Evolutionary conservation across 148 eudicot species (phyloP).

Genomic region (Rheum nobile): DNA sequence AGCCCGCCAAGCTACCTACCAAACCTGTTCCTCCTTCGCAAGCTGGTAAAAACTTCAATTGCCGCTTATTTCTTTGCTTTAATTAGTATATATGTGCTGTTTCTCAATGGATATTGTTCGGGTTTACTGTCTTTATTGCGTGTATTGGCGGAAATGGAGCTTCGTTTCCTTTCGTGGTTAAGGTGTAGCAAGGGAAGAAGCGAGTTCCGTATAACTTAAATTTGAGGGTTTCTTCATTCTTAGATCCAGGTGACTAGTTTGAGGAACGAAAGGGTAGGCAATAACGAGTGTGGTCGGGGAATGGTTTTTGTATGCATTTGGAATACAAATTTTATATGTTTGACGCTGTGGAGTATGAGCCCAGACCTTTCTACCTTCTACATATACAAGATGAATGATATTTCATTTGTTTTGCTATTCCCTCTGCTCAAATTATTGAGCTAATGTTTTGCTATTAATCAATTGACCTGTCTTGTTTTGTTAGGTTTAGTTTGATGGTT

Average conservation of each 20-base stretch:
- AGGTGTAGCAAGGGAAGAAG: too few relatives aligned
- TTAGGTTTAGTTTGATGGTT: background rate
- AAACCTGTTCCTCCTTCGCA: conserved; percentile 53
- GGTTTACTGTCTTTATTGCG: background rate
- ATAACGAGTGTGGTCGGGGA: background rate
- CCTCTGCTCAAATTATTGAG: background rate
- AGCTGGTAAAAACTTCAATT: conserved; percentile 21
- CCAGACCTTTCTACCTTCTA: too few relatives aligned
- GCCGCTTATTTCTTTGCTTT: background rate
- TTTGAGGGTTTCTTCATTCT: background rate
- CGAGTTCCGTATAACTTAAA: background rate
- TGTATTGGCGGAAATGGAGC: too few relatives aligned
- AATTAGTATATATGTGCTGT: background rate
- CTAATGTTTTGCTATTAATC: background rate
- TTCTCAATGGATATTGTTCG: background rate
- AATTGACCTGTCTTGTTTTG: background rate
- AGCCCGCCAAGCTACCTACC: conserved; percentile 38
- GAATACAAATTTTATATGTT: too few relatives aligned
- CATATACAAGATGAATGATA: too few relatives aligned
- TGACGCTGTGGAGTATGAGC: too few relatives aligned
- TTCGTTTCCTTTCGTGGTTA: too few relatives aligned
- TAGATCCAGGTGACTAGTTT: background rate
- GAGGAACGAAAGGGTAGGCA: background rate
- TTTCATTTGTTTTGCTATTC: background rate
- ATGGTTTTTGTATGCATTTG: background rate